Evolutionary conservation across 2,329 filamentous ascomycete species (phyloP), one percentile per base, ranked within the genome.

Genomic region (Nigrospora sphaerica): DNA sequence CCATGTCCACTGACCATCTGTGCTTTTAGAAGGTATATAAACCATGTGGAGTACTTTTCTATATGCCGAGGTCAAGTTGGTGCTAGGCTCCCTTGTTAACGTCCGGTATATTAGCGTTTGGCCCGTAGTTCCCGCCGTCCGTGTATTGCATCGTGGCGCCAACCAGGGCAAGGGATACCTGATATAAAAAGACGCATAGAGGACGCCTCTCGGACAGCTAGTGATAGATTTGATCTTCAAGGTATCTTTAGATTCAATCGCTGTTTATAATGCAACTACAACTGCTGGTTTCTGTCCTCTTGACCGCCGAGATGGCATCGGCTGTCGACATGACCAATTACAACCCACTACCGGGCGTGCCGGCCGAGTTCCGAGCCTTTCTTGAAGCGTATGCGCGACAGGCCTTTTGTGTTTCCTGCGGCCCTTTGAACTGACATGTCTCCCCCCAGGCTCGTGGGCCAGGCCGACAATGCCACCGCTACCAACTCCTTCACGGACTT

Each of bases 401-500:
- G 14, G 2, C 4, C 13, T 33, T 12, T 28, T 3, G 28, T 3
- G 16, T 23, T 36, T 31, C 5, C 12, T 4, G 13, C 18, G 16
- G 6, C 9, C 18, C 6, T 9, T 39, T 3, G 10, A 39, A 16
- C 43, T 45, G 5, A 37, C n/a, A 32, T 13, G 12, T 19, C 31
- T n/a, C 1, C 10, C 23, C 10, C 19, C 13, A 50, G 49, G 16
- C 46, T 50, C 3, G 49, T 50, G 12, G 40, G 44, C 5, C 45
- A 46, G 17, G 49, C 49, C 13, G 49, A 50, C 32, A 43, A 48
- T n/a, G 37, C 38, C 13, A 40, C 33, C 6, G 46, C 46, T 2
- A 50, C 49, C 9, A 44, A 32, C 3, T 46, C 40, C 4, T 50
- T 47, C 12, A 50, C 49, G 3, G 46, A 50, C 46, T 50, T 44